phyloP scores from a whole-genome alignment of 306 rosid genomes.

The Castanopsis chinensis region DNA sequence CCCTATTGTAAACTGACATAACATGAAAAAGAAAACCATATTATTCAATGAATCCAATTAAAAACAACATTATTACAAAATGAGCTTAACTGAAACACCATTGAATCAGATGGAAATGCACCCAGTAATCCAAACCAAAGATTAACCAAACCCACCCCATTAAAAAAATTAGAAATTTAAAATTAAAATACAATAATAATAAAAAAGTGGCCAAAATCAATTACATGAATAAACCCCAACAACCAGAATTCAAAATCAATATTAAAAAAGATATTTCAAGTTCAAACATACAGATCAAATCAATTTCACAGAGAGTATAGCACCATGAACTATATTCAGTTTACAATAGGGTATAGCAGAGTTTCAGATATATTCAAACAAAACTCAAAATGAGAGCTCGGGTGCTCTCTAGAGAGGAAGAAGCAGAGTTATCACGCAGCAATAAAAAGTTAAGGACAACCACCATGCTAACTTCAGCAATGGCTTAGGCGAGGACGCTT shows the following conservation, averaged over 20 bases:
- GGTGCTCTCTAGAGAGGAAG: too few species aligned
- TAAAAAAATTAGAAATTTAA: background rate
- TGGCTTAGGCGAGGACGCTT: too few species aligned
- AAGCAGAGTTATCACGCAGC: too few species aligned
- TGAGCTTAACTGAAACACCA: background rate
- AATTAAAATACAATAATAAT: background rate
- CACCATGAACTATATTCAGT: too few species aligned
- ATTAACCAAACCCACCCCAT: background rate
- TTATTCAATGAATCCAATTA: background rate
- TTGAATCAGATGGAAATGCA: background rate
- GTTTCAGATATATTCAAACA: too few species aligned
- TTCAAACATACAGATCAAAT: slow-evolving; percentile 35
- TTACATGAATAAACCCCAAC: slow-evolving; percentile 7
- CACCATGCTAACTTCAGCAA: too few species aligned
- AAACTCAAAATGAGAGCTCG: too few species aligned
- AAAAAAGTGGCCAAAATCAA: background rate
- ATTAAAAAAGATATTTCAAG: background rate
- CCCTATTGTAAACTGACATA: too few species aligned
- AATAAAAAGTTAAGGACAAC: too few species aligned
- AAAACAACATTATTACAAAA: background rate
- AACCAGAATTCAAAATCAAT: background rate
- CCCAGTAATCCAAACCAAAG: background rate
- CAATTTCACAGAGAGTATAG: too few species aligned
- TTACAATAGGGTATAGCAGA: too few species aligned
- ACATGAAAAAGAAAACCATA: too few species aligned